A percentile compares a stretch with the other conserved stretches of the same genome.
These are phyloP conservation scores for Irpex rosettiformis DNA, from an alignment of 1,284 basidiomycete genomes.

Conservation along the genomic window DNA sequence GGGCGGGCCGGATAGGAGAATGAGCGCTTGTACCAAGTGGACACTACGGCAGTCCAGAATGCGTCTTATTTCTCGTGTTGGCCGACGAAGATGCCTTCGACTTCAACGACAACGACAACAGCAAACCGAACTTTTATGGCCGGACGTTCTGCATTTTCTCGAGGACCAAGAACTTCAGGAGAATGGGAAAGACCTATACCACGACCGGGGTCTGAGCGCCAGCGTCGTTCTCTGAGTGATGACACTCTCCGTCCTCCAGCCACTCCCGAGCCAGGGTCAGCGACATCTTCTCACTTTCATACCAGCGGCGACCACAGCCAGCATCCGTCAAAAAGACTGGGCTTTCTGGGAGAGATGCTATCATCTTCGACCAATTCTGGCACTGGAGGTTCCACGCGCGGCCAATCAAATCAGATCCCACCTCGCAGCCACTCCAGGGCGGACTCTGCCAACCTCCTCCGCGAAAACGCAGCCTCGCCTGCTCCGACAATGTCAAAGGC, in stretches of 20 bases:
- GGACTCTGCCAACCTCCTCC: constrained; percentile 24
- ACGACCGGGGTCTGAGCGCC: constrained; percentile 18
- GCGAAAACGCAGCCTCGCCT: constrained; percentile 27
- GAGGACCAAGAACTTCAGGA: neutral
- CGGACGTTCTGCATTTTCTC: constrained; percentile 13
- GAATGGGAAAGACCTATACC: constrained; percentile 7
- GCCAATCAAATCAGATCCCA: constrained; percentile 23
- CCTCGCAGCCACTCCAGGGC: constrained; percentile 25
- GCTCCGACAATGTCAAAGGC: constrained; percentile 29
- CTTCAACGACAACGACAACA: constrained; percentile 3
- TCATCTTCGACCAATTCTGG: constrained; percentile 22
- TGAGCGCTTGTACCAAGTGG: neutral
- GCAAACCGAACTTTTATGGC: constrained; percentile 11
- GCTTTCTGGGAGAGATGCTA: constrained; percentile 32
- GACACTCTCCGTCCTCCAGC: constrained; percentile 21
- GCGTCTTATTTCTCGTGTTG: no score
- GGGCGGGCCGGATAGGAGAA: neutral
- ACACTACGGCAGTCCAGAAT: neutral
- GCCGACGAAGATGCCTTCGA: constrained; percentile 11
- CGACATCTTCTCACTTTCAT: constrained; percentile 2
- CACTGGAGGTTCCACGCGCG: constrained; percentile 15
- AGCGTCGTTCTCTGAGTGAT: constrained; percentile 27
- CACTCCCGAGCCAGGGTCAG: neutral
- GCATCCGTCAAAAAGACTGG: constrained; percentile 21
- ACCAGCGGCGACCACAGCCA: constrained; percentile 16